phyloP scores from a whole-genome alignment of 768 basidiomycete species.

The Rhizopogon vesiculosus region DNA sequence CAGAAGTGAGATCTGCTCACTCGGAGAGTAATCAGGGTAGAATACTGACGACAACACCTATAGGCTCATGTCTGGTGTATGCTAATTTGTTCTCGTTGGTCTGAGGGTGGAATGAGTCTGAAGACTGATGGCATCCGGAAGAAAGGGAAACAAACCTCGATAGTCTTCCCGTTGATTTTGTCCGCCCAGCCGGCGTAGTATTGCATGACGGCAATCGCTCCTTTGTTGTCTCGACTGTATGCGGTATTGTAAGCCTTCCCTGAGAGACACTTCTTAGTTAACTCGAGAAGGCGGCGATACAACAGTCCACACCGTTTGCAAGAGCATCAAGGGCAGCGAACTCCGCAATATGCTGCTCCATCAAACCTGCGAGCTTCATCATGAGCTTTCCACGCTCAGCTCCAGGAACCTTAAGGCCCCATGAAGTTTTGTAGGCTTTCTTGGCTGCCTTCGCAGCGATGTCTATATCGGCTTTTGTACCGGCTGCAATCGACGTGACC shows the following conservation, averaged over 20 bases:
- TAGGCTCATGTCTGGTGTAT: slow-evolving; percentile 60
- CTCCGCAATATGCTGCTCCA: slow-evolving; percentile 54
- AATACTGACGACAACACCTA: slow-evolving; percentile 39
- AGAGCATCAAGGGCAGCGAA: slow-evolving; percentile 65
- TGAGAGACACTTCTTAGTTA: not conserved
- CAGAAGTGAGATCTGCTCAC: slow-evolving; percentile 15
- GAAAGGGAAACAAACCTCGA: slow-evolving; percentile 29
- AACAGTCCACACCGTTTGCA: slow-evolving; percentile 47
- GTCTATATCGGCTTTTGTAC: slow-evolving; percentile 62
- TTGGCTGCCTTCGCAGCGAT: slow-evolving; percentile 59
- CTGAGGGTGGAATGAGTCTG: slow-evolving; percentile 30
- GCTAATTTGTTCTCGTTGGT: slow-evolving; percentile 40
- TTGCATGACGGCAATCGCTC: slow-evolving; percentile 33
- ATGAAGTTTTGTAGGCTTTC: slow-evolving; percentile 49
- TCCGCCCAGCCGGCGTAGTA: slow-evolving; percentile 65
- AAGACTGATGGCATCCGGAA: slow-evolving; percentile 6
- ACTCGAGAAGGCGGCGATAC: not conserved
- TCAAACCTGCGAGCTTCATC: slow-evolving; percentile 55
- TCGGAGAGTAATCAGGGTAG: slow-evolving; percentile 12
- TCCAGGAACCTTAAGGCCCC: slow-evolving; percentile 59
- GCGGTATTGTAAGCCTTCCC: slow-evolving; percentile 6
- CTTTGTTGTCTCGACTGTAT: slow-evolving; percentile 4
- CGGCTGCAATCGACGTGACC: slow-evolving; percentile 51
- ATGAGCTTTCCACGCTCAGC: slow-evolving; percentile 47
- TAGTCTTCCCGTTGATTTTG: slow-evolving; percentile 47